Percentiles rank a stretch among this genome's conserved stretches.
Conservation (phyloP, 169 alveolate genomes). For the Eimeria sp. region DNA sequence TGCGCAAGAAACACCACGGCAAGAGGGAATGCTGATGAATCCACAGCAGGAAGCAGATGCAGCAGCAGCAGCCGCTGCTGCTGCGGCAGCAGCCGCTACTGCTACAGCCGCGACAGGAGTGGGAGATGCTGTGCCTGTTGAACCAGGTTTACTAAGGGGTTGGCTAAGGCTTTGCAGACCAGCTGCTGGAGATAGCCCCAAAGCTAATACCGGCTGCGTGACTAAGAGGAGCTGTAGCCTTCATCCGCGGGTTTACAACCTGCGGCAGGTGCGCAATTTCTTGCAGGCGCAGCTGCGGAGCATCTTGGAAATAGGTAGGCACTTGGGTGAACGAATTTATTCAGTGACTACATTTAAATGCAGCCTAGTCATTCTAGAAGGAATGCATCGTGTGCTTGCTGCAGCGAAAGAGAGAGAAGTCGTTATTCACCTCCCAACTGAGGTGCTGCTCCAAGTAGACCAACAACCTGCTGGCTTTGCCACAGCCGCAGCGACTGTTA, state of each 20-base stretch:
- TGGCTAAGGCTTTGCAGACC: slow-evolving; percentile 55
- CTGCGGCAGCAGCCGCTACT: slow-evolving; percentile 31
- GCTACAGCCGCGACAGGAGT: slow-evolving; percentile 5
- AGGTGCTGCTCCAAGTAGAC: slow-evolving; percentile 34
- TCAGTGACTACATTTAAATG: not conserved
- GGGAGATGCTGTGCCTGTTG: slow-evolving; percentile 14
- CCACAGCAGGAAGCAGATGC: slow-evolving; percentile 50
- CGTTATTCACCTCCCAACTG: slow-evolving; percentile 37
- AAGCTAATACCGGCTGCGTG: not conserved
- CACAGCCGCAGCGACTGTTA: not conserved
- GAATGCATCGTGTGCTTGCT: not conserved
- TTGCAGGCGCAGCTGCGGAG: slow-evolving; percentile 18
- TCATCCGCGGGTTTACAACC: slow-evolving; percentile 26
- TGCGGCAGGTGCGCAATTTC: slow-evolving; percentile 31
- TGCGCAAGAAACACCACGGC: not conserved
- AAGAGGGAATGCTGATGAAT: not conserved
- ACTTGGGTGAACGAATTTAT: not conserved
- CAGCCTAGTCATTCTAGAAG: not conserved
- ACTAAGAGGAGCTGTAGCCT: not conserved
- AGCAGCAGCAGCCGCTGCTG: slow-evolving; percentile 73
- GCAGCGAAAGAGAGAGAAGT: slow-evolving; percentile 47
- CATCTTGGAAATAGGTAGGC: slow-evolving; percentile 67
- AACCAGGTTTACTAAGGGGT: slow-evolving; percentile 24
- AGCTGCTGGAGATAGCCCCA: not conserved
- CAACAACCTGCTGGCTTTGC: slow-evolving; percentile 16